Base-by-base conservation (phyloP, 2,329 filamentous ascomycete species). In the Trichoderma koningiopsis region DNA sequence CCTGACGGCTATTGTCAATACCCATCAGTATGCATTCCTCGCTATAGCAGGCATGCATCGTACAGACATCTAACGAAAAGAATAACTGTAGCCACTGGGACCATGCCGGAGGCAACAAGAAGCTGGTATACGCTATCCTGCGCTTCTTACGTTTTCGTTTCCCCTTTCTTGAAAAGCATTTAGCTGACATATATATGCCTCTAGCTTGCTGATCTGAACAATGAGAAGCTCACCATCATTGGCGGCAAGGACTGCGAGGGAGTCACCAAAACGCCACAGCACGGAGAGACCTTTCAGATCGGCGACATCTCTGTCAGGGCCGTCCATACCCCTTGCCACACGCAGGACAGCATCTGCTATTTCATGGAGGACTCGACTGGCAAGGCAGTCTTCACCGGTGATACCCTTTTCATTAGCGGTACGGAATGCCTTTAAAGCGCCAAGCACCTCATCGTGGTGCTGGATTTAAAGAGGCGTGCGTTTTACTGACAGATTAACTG, bases 261-360 rank as follows among this genome's bases (percentile, higher is more conserved):
- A 29, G 95, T 97, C 58, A 94, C 90, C 29, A 85, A 85, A 74
- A 96, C 91, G 0, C 95, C 95, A 0, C 81, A 82, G 3, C 88
- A 98, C 78, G 89, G 90, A 49, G 88, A 93, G 73, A 88, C 85
- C 3, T 97, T 97, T 84, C 91, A 88, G 72, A 88, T 99, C 71
- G 96, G 96, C 68, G 86, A 87, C 73, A 96, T 99, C 79, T 86
- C 87, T 16, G 91, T 97, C 69, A 95, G 88, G 77, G 92, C 92
- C 29, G 84, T 98, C n/a, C 92, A 98, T 81, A 99, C 96, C 14
- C 96, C 96, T 1, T 99, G 96, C 80, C 96, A 99, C 79, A 99
- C 96, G 1, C 94, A 97, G 82, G 96, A 99, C 82, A 97, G 94
- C 80, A 97, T 99, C 78, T 99, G 96, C 85, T 99, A 90, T 83